Base-by-base conservation (phyloP, 2,329 filamentous ascomycete species). In the Thielaviopsis populi region DNA sequence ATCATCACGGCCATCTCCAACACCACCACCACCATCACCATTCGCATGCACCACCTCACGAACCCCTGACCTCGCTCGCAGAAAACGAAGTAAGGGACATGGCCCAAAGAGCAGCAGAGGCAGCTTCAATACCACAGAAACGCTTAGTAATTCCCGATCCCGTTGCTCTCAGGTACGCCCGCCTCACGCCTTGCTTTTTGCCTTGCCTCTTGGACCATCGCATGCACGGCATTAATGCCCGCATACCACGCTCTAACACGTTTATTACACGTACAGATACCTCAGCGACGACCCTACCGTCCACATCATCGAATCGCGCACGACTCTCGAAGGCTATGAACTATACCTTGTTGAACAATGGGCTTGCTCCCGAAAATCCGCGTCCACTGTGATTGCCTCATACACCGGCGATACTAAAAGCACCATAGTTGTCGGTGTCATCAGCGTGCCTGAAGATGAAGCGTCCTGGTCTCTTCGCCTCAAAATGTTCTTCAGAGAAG, bases 271-370 rank as follows among this genome's bases (percentile, higher is more conserved):
- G 13, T 50, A 19, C 50, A 84, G 82, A 67, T 95, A 92, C 71
- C 83, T 99, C 24, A 88, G 95, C 76, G 88, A 95, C 71, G 94
- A 97, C 68, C 78, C 84, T 1, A 83, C 82, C 4, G 91, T 90
- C 3, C 80, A 79, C 2, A 84, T 96, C 7, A 78, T 96, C 68
- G 83, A 91, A 69, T 85, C 87, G 62, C 83, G 84, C 63, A 79
- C 81, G 60, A 77, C 81, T 60, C 80, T 99, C 5, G 77, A 82
- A 66, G 92, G 92, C 68, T 97, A 96, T 74, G 91, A 97, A 73
- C 79, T 92, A 67, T 97, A 97, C 74, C 76, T 97, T 17, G 90
- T 97, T 68, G 94, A 97, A 73, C 94, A 99, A 78, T 99, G 94
- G 94, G 90, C 90, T 5, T 96, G 91, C 74, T 96, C 92, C 13